Base-by-base conservation (phyloP, 441 rosid genomes). In the Capsella rubella region DNA sequence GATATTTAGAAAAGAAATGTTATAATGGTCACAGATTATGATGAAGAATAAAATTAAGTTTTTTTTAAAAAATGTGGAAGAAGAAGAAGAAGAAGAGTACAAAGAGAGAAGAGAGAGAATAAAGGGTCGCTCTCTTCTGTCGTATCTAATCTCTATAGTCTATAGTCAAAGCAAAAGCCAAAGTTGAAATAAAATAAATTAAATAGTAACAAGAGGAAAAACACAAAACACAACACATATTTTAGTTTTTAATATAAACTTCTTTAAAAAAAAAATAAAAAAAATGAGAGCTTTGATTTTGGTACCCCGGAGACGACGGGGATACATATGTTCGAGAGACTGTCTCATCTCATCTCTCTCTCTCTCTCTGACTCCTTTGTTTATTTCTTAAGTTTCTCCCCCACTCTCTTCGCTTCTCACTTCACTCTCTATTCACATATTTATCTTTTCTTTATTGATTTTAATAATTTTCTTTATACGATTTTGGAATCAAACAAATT, bases 291-390 rank as follows among this genome's bases (percentile, higher is more conserved):
- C 75, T 78, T 81, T 80, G 82, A 73, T 75, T 79, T 45, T 15
- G 56, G 58, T 77, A 75, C 87, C 79, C 89, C 93, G 88, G 75
- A 82, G 84, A 84, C 74, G 82, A 82, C 88, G 93, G 89, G 89
- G 88, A 73, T 81, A 72, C 61, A 73, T 73, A 66, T 79, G 69
- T 47, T 43, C 25, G 80, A 78, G 70, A 87, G 71, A 79, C 78
- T 56, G 69, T 51, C 67, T 57, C 35, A 53, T 51, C 67, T 57
- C 18, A 16, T 16, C 18, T 16, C 18, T 16, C 18, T 16, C 18
- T 16, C 18, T 16, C 18, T 16, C 18, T 53, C 55, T 81, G 78
- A 78, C 76, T 80, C 64, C 72, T 72, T 78, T 56, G 47, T 51
- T 37, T 57, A 8, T 39, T 73, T 21, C 2, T 21, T 21, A 21